Evolutionary conservation across 441 rosid species (phyloP), one percentile per base, ranked within the genome.

Genomic region (Daphne laureola): DNA sequence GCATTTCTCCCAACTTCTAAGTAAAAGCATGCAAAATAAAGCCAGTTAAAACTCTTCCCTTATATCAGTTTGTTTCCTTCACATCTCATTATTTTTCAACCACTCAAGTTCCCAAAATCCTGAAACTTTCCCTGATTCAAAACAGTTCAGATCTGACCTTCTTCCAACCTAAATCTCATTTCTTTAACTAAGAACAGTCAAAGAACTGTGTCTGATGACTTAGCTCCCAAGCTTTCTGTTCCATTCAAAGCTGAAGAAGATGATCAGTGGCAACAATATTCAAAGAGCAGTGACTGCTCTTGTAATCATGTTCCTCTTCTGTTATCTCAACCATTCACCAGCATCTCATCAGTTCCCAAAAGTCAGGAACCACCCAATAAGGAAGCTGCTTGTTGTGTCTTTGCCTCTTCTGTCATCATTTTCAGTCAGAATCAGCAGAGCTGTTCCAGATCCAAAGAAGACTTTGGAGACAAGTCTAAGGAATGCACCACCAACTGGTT

Each of bases 401-500:
- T 61, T 61, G 43, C 11, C 68, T 54, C 61, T 62, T 5, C 42
- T 67, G 53, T 66, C 70, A 15, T 52, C 72, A n/a, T 59, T 58
- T 42, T 40, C 27, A 55, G 71, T 51, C 64, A 73, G 64, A 67
- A 48, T 43, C 49, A 64, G 46, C 36, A 72, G 46, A 57, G 70
- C 74, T 38, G 43, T 44, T 49, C 50, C 58, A 62, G 69, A 62
- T 63, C 63, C 73, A 25, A 47, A 51, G 52, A 67, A 72, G 55
- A 72, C 69, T 8, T 48, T 70, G 61, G 78, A 66, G 35, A 62
- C 75, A 49, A 73, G 78, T 67, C 77, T 81, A 15, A 69, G 64
- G 69, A 75, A 49, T 57, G 78, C 75, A 11, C 86, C 86, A 3
- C 65, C 73, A 8, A 84, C 80, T 50, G 61, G 17, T 62, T 72